phyloP scores from a whole-genome alignment of 768 basidiomycete species.

The Lentinus tigrinus region DNA sequence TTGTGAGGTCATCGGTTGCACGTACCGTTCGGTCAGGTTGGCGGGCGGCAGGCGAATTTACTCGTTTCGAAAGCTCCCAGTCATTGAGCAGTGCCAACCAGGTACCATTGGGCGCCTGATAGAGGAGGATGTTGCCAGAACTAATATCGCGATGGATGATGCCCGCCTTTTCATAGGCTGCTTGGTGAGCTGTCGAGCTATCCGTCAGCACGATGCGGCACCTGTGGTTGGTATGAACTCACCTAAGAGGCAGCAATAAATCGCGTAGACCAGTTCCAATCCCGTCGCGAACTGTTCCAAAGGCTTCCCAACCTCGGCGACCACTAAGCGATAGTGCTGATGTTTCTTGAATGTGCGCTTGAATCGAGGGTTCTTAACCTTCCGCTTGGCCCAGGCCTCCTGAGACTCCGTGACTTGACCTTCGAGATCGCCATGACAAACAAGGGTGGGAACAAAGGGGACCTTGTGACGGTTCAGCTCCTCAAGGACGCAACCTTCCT shows the following conservation, averaged over 20 bases:
- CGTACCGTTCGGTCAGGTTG: slow-evolving; percentile 1
- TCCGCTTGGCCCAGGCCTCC: neutral
- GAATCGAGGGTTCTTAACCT: neutral
- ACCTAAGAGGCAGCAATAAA: neutral
- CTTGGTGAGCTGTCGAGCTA: neutral
- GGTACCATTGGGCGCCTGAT: neutral
- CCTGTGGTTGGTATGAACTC: neutral
- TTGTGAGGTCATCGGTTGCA: neutral
- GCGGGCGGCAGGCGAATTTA: neutral
- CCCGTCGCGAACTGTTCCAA: neutral
- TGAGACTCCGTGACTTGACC: neutral
- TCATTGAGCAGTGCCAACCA: slow-evolving; percentile 3
- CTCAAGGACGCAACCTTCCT: slow-evolving; percentile 5
- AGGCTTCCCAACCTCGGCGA: slow-evolving; percentile 11
- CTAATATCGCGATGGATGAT: slow-evolving; percentile 12
- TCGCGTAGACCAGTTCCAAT: neutral
- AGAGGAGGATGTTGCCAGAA: slow-evolving; percentile 2
- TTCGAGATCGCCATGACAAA: slow-evolving; percentile 3
- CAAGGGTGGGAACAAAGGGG: neutral
- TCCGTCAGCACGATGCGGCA: neutral
- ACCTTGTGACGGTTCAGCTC: neutral
- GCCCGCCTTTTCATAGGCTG: neutral
- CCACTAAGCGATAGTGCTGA: slow-evolving; percentile 16
- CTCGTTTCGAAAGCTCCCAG: slow-evolving; percentile 7
- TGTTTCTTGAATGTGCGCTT: neutral